Conservation (phyloP, 192 early-diverging fungal genomes). For the Lobosporangium transversale region DNA sequence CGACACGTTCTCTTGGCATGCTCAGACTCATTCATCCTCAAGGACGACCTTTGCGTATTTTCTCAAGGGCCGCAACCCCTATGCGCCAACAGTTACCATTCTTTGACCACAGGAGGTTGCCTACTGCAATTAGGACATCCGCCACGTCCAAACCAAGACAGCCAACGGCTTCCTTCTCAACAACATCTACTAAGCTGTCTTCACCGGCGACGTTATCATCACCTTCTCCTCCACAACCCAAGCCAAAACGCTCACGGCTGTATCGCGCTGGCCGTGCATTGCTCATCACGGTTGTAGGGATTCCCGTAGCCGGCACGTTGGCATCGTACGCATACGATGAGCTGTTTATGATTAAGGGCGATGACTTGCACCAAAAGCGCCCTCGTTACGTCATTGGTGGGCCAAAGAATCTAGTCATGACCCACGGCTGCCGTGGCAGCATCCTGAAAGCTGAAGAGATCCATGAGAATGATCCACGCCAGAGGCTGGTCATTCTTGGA, state of each 20-base stretch:
- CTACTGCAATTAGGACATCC: constrained; percentile 3
- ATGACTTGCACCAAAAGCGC: constrained; percentile 21
- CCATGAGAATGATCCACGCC: constrained; percentile 53
- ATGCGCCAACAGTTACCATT: constrained; percentile 1
- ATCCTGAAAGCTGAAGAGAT: constrained; percentile 53
- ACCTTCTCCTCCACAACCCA: constrained; percentile 19
- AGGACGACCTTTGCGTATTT: constrained; percentile 5
- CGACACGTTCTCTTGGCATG: constrained; percentile 6
- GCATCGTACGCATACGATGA: constrained; percentile 20
- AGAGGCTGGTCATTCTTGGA: constrained; percentile 62
- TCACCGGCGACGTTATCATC: constrained; percentile 6
- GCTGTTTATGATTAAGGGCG: constrained; percentile 10
- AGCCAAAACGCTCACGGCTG: constrained; percentile 14
- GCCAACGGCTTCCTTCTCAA: too few species aligned
- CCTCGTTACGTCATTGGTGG: constrained; percentile 54
- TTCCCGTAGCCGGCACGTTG: constrained; percentile 20
- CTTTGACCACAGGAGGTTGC: not conserved
- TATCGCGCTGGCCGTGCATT: constrained; percentile 29
- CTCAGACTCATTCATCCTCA: constrained; percentile 22
- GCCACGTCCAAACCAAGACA: not conserved
- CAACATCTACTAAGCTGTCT: constrained; percentile 3
- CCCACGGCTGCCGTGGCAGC: constrained; percentile 39
- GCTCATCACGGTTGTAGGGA: constrained; percentile 10
- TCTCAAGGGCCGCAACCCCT: not conserved
- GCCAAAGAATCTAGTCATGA: constrained; percentile 57